phyloP scores from a whole-genome alignment of 2,329 filamentous ascomycete species.

The Aspergillus puulaauensis region DNA sequence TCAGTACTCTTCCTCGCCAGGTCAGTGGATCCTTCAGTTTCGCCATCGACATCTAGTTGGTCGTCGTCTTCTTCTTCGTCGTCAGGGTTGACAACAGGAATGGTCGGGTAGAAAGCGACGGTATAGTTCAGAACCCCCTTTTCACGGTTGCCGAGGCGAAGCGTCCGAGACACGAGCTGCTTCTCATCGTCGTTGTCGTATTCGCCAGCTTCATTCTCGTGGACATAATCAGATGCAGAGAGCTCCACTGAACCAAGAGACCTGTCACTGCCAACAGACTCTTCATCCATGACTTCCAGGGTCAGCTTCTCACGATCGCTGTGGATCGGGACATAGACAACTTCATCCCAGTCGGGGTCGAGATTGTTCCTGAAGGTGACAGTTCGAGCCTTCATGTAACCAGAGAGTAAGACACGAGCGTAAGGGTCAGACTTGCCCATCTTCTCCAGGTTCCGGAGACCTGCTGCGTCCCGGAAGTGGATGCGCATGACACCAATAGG shows the following conservation, averaged over 20 bases:
- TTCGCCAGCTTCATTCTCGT: slow-evolving; percentile 74
- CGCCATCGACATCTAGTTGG: slow-evolving; percentile 38
- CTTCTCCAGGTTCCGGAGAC: slow-evolving; percentile 88
- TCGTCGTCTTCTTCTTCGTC: slow-evolving; percentile 55
- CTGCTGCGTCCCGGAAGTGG: slow-evolving; percentile 79
- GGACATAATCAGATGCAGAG: slow-evolving; percentile 73
- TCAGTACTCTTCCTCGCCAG: slow-evolving; percentile 31
- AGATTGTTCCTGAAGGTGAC: slow-evolving; percentile 96
- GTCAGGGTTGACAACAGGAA: slow-evolving; percentile 86
- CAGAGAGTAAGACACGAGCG: slow-evolving; percentile 81
- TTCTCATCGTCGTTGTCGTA: slow-evolving; percentile 79
- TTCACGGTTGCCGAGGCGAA: slow-evolving; percentile 70
- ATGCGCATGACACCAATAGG: slow-evolving; percentile 94
- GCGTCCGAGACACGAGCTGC: slow-evolving; percentile 61
- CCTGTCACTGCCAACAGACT: slow-evolving; percentile 87
- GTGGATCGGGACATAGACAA: slow-evolving; percentile 90
- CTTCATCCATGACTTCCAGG: slow-evolving; percentile 95
- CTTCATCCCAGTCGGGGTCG: slow-evolving; percentile 92
- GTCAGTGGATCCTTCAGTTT: slow-evolving; percentile 15
- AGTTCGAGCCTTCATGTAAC: slow-evolving; percentile 85
- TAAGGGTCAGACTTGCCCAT: slow-evolving; percentile 98
- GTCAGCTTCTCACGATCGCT: slow-evolving; percentile 77
- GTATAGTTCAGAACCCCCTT: slow-evolving; percentile 85
- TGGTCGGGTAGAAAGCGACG: slow-evolving; percentile 82
- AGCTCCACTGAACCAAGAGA: slow-evolving; percentile 81